Evolutionary conservation across 805 yeast genomes (phyloP), one percentile per base, ranked within the genome.

Genomic region (Metschnikowia cubensis): DNA sequence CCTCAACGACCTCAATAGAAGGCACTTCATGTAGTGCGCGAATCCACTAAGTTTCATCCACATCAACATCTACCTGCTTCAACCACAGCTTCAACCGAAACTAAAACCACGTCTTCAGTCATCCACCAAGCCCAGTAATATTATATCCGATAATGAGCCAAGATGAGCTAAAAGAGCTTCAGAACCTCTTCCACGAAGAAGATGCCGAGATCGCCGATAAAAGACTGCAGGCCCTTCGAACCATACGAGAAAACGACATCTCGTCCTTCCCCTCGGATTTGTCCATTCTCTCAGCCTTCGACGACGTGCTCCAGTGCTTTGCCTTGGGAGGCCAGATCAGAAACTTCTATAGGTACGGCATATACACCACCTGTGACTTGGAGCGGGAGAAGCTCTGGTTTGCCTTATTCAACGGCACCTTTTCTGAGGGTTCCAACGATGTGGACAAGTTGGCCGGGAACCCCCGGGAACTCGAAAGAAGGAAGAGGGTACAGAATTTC

Each of bases 291-390:
- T 89, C 92, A 40, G 94, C 94, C 1, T 84, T 91, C 67, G 96
- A 91, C 66, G 96, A 89, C 61, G 73, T 91, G 20, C 77, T 90
- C 42, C 84, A 81, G 42, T 92, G 98, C 65, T 89, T 87, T 69
- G 87, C 97, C 0, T 63, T 91, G 2, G 97, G 96, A 3, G 97
- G 97, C 0, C 97, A 91, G 63, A 70, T 88, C 18, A 80, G 95
- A 52, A 80, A 86, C 67, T 86, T 87, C 60, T 92, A 91, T 64
- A 73, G 97, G 48, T 86, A 82, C 62, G 97, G 97, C 2, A 81
- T 83, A 39, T 76, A 89, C 59, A 82, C 84, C 45, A 72, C 81
- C 52, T 92, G 98, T 67, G 76, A 75, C 40, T 77, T 77, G 45
- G 87, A 87, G 59, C 74, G 87, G 47, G 82, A 78, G 21, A 89